Base-by-base conservation (phyloP, 495 filamentous ascomycete genomes). In the Mytilinidion resinicola region DNA sequence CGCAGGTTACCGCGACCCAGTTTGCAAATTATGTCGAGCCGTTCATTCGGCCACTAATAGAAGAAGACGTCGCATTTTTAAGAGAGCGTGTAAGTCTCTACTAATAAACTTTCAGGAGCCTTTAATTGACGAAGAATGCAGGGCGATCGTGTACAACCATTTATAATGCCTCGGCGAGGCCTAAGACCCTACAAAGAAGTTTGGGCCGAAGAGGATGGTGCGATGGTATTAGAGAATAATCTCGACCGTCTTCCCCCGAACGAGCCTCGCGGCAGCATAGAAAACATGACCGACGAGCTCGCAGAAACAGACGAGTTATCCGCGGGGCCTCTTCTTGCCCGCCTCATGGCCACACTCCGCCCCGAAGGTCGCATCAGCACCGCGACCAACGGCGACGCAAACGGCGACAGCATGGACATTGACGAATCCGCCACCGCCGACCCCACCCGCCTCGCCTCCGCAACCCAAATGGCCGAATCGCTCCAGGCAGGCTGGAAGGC, bases 11-110 rank as follows among this genome's bases (percentile, higher is more conserved):
- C 69, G 89, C 90, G 57, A 87, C 84, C 60, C 95, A 91, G 11
- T 99, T 97, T 69, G 83, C 84, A 12, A 82, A 85, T 19, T 96
- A 89, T 66, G 80, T 92, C 51, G 95, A 99, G 34, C 88, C 92
- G 0, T 96, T 87, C 74, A 90, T 96, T 57, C 87, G 95, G 2
- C 84, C 87, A 0, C 85, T 95, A 61, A 89, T 83, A 12, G 95
- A 99, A 68, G 95, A 99, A 68, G 93, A 99, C 70, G 83, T 96
- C 43, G 90, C 89, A 0, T 99, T 96, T 70, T 72, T 99, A 21
- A 84, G 89, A 62, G 93, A 99, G 71, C 80, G 88, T 54, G 80
- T 81, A 59, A 68, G 75, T 68, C 48, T 21, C 17, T 25, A 25
- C 30, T 36, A 9, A 33, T 21, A 2, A 1, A 49, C 20, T n/a